Conservation (phyloP, 2,329 filamentous ascomycete genomes). For the Penicillium sp. region DNA sequence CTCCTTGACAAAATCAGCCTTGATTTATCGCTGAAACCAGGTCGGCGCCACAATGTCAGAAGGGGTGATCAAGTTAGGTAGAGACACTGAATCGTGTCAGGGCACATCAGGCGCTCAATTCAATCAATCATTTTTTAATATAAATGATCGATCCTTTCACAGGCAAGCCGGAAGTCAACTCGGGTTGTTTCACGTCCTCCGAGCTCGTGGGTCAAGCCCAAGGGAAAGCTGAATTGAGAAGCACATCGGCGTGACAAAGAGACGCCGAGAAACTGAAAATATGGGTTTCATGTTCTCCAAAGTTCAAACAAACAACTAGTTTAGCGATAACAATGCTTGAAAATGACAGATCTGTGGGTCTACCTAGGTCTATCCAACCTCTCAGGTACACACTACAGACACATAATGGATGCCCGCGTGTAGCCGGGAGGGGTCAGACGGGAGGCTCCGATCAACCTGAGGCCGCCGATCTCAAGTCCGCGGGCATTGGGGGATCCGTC, state of each 20-base stretch:
- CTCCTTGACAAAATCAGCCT: not conserved
- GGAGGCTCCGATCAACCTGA: slow-evolving; percentile 9
- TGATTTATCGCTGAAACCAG: not conserved
- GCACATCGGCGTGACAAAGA: not conserved
- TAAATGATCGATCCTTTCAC: not conserved
- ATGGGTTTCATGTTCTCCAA: not conserved
- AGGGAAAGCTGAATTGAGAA: not conserved
- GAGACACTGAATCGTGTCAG: not conserved
- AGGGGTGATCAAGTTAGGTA: not conserved
- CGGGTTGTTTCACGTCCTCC: not conserved
- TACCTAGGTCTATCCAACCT: too few species aligned
- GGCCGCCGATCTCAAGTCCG: slow-evolving; percentile 5
- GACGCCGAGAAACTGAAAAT: not conserved
- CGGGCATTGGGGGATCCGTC: slow-evolving; percentile 8
- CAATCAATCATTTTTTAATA: not conserved
- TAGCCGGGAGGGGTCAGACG: slow-evolving; percentile 12
- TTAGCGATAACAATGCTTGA: not conserved
- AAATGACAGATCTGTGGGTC: not conserved
- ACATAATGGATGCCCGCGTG: slow-evolving; percentile 2
- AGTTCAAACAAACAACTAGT: too few species aligned
- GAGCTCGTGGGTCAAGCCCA: not conserved
- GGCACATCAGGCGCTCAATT: not conserved
- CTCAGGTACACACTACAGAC: too few species aligned
- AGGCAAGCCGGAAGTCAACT: not conserved
- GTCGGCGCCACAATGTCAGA: not conserved